Evolutionary conservation across 257 asterid genomes (phyloP).

Genomic region (Capsicum chinense): DNA sequence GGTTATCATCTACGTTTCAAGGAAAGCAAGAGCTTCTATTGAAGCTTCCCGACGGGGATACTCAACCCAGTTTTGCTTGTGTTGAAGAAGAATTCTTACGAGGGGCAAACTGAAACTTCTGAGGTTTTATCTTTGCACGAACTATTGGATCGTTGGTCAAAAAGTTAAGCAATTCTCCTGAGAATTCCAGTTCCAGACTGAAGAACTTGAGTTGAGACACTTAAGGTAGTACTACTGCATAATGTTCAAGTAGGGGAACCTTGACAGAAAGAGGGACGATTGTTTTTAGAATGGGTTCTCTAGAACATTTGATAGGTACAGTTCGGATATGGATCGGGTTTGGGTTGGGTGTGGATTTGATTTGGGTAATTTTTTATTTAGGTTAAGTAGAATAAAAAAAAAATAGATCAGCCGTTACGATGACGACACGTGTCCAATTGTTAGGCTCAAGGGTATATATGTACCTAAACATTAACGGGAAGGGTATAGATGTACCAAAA

Average conservation of each 20-base stretch:
- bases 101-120: neutral
- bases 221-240: neutral
- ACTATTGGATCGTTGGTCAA: neutral
- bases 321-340: no score
- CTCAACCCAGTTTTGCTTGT: neutral
- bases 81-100: constrained; percentile 26
- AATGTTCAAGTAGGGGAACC: neutral
- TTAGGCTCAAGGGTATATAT: no score
- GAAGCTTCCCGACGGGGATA: constrained; percentile 29
- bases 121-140: no score
- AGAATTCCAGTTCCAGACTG: neutral
- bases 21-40: constrained; percentile 35
- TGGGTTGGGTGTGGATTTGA: no score
- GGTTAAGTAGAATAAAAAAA: no score
- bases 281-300: no score
- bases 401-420: no score
- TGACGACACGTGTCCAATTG: no score
- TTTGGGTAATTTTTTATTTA: no score
- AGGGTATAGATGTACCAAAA: no score
- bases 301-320: no score
- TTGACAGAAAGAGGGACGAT: neutral
- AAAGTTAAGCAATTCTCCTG: constrained; percentile 10
- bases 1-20: constrained; percentile 33
- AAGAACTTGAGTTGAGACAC: neutral
- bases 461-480: no score